Percentiles rank a stretch among this genome's conserved stretches.
Evolutionary conservation across 2,329 filamentous ascomycete genomes (phyloP).

Genomic region (Arachnopeziza araneosa): DNA sequence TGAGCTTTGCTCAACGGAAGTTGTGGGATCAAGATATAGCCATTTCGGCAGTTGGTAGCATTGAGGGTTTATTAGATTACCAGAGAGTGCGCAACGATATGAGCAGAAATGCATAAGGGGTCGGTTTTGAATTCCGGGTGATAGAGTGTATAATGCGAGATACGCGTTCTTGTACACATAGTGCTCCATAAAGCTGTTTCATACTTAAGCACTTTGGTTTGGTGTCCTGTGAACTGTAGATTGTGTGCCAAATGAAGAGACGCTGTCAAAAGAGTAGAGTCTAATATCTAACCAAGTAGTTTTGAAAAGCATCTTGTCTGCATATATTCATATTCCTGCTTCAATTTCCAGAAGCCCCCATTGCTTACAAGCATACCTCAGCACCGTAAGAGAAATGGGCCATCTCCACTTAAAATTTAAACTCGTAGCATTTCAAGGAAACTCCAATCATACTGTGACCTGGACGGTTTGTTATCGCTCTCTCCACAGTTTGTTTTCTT

Average conservation of each 20-base stretch:
- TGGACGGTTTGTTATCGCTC: too few species aligned
- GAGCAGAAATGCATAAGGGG: slow-evolving; percentile 60
- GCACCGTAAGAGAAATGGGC: too few species aligned
- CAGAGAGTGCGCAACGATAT: slow-evolving; percentile 76
- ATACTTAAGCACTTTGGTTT: not conserved
- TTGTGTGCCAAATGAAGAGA: not conserved
- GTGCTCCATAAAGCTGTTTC: slow-evolving; percentile 22
- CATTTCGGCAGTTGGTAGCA: slow-evolving; percentile 84
- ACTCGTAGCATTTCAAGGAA: too few species aligned
- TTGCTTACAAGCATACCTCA: too few species aligned
- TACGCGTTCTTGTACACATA: slow-evolving; percentile 30
- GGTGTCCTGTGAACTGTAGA: not conserved
- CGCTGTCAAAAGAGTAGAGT: too few species aligned
- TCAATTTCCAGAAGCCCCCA: too few species aligned
- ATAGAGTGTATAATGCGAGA: slow-evolving; percentile 32
- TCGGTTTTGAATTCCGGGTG: slow-evolving; percentile 15
- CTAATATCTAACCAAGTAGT: too few species aligned
- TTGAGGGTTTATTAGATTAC: slow-evolving; percentile 79
- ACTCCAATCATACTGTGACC: too few species aligned
- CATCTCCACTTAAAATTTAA: too few species aligned
- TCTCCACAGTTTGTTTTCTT: too few species aligned
- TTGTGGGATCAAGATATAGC: slow-evolving; percentile 97
- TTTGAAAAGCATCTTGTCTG: too few species aligned
- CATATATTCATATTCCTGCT: too few species aligned
- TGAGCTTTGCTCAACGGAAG: slow-evolving; percentile 91